Evolutionary conservation across 2,329 filamentous ascomycete genomes (phyloP), one percentile per base, ranked within the genome.

Genomic region (Stagonosporopsis rhizophila): DNA sequence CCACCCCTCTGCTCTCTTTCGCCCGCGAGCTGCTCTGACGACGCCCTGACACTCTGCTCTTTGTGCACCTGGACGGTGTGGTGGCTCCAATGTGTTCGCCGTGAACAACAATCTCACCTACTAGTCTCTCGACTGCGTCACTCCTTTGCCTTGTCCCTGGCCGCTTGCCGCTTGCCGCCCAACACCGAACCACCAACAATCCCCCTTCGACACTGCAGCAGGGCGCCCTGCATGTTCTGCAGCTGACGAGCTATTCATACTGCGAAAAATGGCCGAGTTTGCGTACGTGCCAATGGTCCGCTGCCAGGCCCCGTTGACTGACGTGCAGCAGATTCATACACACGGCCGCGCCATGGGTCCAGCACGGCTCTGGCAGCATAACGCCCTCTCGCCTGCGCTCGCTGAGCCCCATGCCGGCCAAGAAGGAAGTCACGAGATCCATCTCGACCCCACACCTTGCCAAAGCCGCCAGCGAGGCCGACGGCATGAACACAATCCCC

Each of bases 401-500:
- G 39, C 59, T 76, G 38, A 70, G 72, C 27, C 70, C 72, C 38
- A 69, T 69, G 52, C 71, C 72, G 4, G 51, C 61, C 27, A 70
- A 67, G 63, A 76, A 75, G 58, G 68, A 74, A 49, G 68, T 77
- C 60, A 74, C 71, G 45, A 70, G 75, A 34, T 76, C 74, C 17
- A 68, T 72, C 28, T 77, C 74, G 15, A 72, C 72, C 12, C 73
- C 74, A 2, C 72, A 76, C 14, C 70, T 77, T 47, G 60, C 62
- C 51, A 72, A 64, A 56, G 54, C 67, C 17, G 65, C 69, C 52
- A 63, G 61, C 42, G 71, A 75, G 17, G 82, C 83, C 63, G 82
- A 85, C 68, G 85, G 86, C 66, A 83, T 90, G 78, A 90, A 86
- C 72, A 91, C 89, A 1, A 79, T 91, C 47, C 88, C 88, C 40